Base-by-base conservation (phyloP, 2,329 filamentous ascomycete species). In the Cladosporium sp. region DNA sequence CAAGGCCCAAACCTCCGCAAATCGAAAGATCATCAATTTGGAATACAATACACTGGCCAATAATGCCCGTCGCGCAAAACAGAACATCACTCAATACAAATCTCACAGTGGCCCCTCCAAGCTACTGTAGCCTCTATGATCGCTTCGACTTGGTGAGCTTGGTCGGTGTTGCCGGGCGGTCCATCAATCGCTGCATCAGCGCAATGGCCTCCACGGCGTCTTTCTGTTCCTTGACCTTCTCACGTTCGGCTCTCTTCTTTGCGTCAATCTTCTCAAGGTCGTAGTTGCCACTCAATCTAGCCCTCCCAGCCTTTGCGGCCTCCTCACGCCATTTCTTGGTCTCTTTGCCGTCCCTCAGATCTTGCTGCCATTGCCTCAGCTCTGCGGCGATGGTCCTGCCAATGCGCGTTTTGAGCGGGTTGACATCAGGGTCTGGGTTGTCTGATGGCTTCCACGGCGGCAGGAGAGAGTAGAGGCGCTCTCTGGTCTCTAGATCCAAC, bases 291-390 rank as follows among this genome's bases (percentile, higher is more conserved):
- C 19, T 22, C 20, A 24, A 85, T 42, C 54, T 49, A 8, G 80
- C 75, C 51, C 75, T 65, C 51, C 78, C 77, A 1, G 85, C 84
- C 61, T 75, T 69, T 34, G 76, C 71, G 13, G 84, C 84, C 57
- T 83, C 74, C 2, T 71, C 72, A 58, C 81, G 74, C 83, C 83
- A 88, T 51, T 75, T 75, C 9, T 80, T 78, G n/a, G 80, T 78
- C 61, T 84, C 79, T 50, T 76, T 77, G 2, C 85, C 85, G 24
- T 77, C 73, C 20, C 69, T 69, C 1, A 87, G 73, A 62, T 87
- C 82, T 3, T 77, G 67, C 65, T 84, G 78, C 66, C 83, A 86
- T 51, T 78, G 74, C 17, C 79, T 77, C 37, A 84, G 68, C 42
- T 77, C 80, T 19, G 78, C 78, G 20, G 78, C 75, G 70, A 84